Base-by-base conservation (phyloP, 805 yeast genomes). In the Grigorovia yakushimaensis region DNA sequence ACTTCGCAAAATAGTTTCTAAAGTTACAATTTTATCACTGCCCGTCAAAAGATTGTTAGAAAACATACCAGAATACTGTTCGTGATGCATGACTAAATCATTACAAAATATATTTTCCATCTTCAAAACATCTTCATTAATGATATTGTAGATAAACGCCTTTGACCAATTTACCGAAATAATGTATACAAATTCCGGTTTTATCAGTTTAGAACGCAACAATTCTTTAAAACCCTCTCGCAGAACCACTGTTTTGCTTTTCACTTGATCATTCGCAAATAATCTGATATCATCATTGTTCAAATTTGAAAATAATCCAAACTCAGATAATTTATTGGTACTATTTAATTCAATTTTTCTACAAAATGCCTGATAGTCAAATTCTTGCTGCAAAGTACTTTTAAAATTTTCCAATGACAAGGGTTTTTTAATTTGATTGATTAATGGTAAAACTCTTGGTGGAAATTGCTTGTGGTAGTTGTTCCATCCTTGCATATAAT, bases 81-180 rank as follows among this genome's bases (percentile, higher is more conserved):
- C 43, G 37, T 51, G 42, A 4, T 50, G 43, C 9, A 51, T 33
- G 23, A 54, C n/a, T 21, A 60, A 42, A 35, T 46, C 46, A 47
- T 63, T 61, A 42, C 67, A 63, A 46, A 48, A 53, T 6, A 60
- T 54, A 21, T 57, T 50, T 1, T 46, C 39, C 9, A 37, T 20
- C 5, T 46, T 39, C 4, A 55, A 41, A 1, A 22, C 13, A 5
- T 44, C 43, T 4, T 18, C 35, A 11, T 47, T 55, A 9, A 60
- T 45, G 5, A 56, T 39, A n/a, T 45, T 40, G 24, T 46, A 43
- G 13, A 63, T 62, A 41, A 63, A 60, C 38, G 60, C 62, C 17
- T 43, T 42, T 13, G 64, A 61, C 67, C 67, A 63, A 47, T 62
- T 62, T 7, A 63, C 51, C 1, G 66, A 62, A 6, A 63, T 21